Evolutionary conservation across 2,329 filamentous ascomycete species (phyloP).

Genomic region (Fonsecaea pedrosoi): DNA sequence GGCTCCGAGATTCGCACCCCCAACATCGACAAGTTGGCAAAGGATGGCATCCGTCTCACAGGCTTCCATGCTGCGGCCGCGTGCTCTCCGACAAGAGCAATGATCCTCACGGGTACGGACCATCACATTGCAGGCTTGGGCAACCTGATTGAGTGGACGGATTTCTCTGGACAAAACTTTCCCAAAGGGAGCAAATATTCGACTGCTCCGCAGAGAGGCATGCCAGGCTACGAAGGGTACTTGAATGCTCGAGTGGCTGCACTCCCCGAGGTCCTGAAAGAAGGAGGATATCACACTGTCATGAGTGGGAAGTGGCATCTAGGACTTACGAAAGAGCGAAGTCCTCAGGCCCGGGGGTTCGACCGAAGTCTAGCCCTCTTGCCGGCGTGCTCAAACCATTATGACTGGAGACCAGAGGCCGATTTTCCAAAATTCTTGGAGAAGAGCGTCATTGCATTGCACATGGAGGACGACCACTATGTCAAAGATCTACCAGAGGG

Average conservation of each 20-base stretch:
- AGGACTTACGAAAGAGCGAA: conserved; percentile 63
- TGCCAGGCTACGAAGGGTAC: conserved; percentile 69
- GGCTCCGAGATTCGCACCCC: conserved; percentile 68
- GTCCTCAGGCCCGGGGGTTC: conserved; percentile 65
- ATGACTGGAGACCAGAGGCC: conserved; percentile 58
- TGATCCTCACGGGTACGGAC: conserved; percentile 69
- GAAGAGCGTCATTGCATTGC: conserved; percentile 52
- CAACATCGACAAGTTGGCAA: conserved; percentile 62
- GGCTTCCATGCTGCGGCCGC: conserved; percentile 70
- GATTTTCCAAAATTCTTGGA: conserved; percentile 50
- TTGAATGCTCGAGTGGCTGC: conserved; percentile 66
- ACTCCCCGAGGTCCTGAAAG: conserved; percentile 64
- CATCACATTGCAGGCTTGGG: conserved; percentile 37
- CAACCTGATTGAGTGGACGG: conserved; percentile 59
- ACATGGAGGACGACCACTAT: conserved; percentile 55
- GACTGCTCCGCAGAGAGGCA: conserved; percentile 62
- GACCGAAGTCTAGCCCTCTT: conserved; percentile 65
- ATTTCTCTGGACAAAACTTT: conserved; percentile 60
- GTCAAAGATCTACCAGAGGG: conserved; percentile 57
- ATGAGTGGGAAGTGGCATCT: conserved; percentile 71
- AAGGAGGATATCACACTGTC: conserved; percentile 65
- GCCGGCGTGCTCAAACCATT: conserved; percentile 67
- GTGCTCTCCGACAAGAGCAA: conserved; percentile 69
- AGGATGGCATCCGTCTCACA: conserved; percentile 64
- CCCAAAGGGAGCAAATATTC: conserved; percentile 59